Percentiles rank a stretch among this genome's conserved stretches.
Evolutionary conservation across 345 rosid species (phyloP).

Genomic region (Ricinus communis): DNA sequence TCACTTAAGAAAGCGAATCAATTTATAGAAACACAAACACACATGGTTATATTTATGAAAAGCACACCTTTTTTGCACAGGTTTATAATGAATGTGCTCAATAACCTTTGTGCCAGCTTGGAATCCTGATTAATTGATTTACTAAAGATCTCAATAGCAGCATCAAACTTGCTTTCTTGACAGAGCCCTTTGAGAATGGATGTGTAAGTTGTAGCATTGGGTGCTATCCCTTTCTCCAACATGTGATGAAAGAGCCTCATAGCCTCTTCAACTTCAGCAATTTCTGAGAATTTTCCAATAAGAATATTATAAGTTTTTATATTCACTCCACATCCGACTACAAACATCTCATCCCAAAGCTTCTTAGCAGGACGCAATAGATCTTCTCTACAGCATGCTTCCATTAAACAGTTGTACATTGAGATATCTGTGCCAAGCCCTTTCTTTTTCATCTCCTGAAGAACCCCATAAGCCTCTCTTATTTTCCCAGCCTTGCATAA

Average conservation of each 20-base stretch:
- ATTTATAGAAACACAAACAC: background rate
- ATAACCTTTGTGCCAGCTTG: constrained; percentile 39
- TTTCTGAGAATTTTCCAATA: constrained; percentile 61
- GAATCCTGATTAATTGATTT: constrained; percentile 46
- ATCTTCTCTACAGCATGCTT: constrained; percentile 80
- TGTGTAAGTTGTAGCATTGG: constrained; percentile 55
- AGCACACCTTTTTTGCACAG: constrained; percentile 62
- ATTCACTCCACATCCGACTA: constrained; percentile 64
- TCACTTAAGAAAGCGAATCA: background rate
- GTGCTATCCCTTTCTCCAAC: constrained; percentile 61
- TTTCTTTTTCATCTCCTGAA: constrained; percentile 83
- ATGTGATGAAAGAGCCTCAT: constrained; percentile 62
- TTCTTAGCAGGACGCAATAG: constrained; percentile 85
- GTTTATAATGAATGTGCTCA: constrained; percentile 39
- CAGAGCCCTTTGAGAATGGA: constrained; percentile 67
- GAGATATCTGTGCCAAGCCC: constrained; percentile 60
- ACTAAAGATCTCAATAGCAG: constrained; percentile 53
- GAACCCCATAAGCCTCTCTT: constrained; percentile 71
- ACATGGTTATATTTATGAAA: background rate
- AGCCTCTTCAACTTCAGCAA: constrained; percentile 69
- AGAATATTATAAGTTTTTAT: constrained; percentile 62
- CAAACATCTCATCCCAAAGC: constrained; percentile 95
- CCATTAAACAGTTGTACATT: constrained; percentile 68
- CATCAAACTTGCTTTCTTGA: constrained; percentile 56
- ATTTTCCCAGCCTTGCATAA: constrained; percentile 71